Evolutionary conservation across 345 rosid species (phyloP).

Genomic region (Camelina sativa): DNA sequence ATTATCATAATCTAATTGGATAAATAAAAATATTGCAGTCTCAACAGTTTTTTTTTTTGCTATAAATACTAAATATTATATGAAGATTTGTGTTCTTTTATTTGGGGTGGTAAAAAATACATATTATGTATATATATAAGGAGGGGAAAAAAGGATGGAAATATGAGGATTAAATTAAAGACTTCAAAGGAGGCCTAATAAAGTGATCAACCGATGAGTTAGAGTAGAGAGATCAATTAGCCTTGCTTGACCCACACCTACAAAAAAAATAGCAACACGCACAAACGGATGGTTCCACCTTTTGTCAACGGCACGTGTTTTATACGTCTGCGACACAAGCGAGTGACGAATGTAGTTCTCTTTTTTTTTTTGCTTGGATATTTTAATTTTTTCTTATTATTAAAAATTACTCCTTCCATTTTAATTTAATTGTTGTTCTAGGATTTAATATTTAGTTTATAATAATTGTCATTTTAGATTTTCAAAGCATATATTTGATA

Average conservation of each 20-base stretch:
- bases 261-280: neutral
- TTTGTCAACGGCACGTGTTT: slow-evolving; percentile 39
- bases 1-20: neutral
- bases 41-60: too few relatives aligned
- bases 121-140: neutral
- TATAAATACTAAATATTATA: neutral
- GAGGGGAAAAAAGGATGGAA: neutral
- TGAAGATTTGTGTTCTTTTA: neutral
- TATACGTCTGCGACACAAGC: neutral
- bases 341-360: slow-evolving; percentile 11
- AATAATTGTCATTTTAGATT: too few relatives aligned
- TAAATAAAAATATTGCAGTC: too few relatives aligned
- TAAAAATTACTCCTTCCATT: too few relatives aligned
- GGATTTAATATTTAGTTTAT: too few relatives aligned
- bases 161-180: slow-evolving; percentile 1
- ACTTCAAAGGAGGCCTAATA: slow-evolving; percentile 21
- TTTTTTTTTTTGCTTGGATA: neutral
- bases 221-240: neutral
- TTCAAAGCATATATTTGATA: too few relatives aligned
- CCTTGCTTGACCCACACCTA: slow-evolving; percentile 19
- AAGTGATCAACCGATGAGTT: slow-evolving; percentile 32
- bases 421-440: too few relatives aligned
- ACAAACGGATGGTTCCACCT: slow-evolving; percentile 33
- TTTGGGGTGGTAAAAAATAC: too few relatives aligned
- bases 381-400: neutral